phyloP scores from a whole-genome alignment of 495 filamentous ascomycete species.

The Choiromyces venosus region DNA sequence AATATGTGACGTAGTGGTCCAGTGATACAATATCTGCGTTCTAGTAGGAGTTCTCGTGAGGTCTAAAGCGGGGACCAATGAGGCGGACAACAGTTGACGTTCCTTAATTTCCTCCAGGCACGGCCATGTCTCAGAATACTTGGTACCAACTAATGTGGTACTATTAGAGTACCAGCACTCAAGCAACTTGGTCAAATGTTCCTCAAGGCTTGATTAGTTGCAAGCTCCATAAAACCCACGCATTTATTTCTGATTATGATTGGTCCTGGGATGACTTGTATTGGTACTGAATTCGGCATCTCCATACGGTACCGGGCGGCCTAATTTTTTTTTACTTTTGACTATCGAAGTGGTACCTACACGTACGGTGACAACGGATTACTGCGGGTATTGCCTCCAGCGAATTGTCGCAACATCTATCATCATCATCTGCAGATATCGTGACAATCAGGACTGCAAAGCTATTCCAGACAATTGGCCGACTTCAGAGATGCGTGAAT shows the following conservation, averaged over 20 bases:
- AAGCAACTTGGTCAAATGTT: background rate
- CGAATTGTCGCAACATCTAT: background rate
- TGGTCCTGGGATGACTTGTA: background rate
- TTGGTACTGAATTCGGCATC: background rate
- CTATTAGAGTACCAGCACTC: background rate
- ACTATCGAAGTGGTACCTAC: background rate
- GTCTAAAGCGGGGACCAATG: too few species aligned
- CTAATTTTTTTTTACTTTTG: background rate
- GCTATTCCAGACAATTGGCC: background rate
- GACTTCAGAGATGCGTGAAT: background rate
- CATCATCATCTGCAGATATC: background rate
- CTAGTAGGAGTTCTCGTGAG: background rate
- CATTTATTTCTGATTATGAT: background rate
- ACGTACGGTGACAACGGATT: background rate
- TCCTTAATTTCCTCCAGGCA: background rate
- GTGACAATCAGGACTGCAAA: background rate
- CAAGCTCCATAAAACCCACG: background rate
- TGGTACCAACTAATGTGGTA: background rate
- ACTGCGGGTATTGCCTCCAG: background rate
- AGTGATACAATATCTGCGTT: background rate
- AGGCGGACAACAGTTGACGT: background rate
- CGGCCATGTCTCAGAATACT: background rate
- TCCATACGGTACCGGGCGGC: background rate
- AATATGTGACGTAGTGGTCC: background rate
- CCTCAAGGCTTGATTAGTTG: background rate